These are phyloP conservation scores for Nepenthes alata DNA, from an alignment of 179 eudicot species.

Conservation along the genomic window DNA sequence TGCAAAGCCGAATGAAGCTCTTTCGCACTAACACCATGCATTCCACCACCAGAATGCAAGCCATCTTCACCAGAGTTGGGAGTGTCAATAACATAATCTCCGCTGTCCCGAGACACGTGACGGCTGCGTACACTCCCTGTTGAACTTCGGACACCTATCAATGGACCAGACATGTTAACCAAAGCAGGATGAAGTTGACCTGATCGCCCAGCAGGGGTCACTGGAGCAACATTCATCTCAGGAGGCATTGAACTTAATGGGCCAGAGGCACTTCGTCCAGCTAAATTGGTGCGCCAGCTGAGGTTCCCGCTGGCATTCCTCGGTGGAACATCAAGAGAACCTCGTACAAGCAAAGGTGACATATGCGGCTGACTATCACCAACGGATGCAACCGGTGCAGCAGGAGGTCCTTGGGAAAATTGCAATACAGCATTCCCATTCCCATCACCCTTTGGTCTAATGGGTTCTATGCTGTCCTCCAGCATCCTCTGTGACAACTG, in stretches of 20 bases:
- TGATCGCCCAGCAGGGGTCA: conserved; percentile 67
- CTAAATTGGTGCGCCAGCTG: conserved; percentile 91
- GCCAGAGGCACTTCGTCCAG: conserved; percentile 91
- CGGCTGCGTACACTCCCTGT: conserved; percentile 94
- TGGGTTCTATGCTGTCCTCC: conserved; percentile 79
- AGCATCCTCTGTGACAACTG: conserved; percentile 90
- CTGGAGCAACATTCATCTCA: conserved; percentile 75
- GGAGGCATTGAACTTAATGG: conserved; percentile 91
- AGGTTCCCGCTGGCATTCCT: conserved; percentile 83
- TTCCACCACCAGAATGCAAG: conserved; percentile 45
- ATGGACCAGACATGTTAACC: conserved; percentile 96
- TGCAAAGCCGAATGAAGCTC: conserved; percentile 96
- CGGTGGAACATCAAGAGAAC: conserved; percentile 87
- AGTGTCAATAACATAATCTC: conserved; percentile 90
- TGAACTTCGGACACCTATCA: conserved; percentile 94
- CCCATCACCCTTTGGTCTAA: conserved; percentile 61
- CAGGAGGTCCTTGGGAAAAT: conserved; percentile 85
- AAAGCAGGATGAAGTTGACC: conserved; percentile 91
- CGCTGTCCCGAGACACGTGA: conserved; percentile 92
- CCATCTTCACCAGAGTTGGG: conserved; percentile 96
- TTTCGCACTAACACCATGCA: conserved; percentile 74
- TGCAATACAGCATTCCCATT: conserved; percentile 55
- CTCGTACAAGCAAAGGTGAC: conserved; percentile 96
- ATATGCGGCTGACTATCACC: conserved; percentile 90
- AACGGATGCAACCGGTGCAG: conserved; percentile 51